Base-by-base conservation (phyloP, 2,329 filamentous ascomycete species). In the Pseudomassariella vexata region DNA sequence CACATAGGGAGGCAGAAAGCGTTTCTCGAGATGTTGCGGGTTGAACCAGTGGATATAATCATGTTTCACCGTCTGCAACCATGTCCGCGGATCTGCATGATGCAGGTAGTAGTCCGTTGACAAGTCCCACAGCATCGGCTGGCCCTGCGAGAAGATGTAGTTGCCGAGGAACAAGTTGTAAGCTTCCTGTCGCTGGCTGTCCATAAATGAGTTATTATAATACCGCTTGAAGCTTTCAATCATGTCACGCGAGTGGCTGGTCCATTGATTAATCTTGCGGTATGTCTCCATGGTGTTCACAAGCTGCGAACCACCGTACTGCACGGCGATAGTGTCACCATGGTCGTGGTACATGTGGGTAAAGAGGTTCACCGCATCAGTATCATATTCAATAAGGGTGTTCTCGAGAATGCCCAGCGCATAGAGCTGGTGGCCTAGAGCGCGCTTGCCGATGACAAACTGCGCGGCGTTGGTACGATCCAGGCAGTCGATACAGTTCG, bases 211-310 rank as follows among this genome's bases (percentile, higher is more conserved):
- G 53, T 98, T 98, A 62, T 96, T 95, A 59, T 98, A 98, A 57
- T 96, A 98, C 18, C 92, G 78, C 58, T 96, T 98, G 67, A 98
- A 95, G 56, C 87, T 95, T 62, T 98, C 92, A 15, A 98, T 89
- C 90, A 98, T 96, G 57, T 98, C 92, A 45, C 92, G 76, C 3
- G 90, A 95, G 56, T 95, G 88, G 48, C 87, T 95, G 16, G 88
- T 94, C 92, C 92, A 98, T 56, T 96, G 90, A 46, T 96, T 96
- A 56, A 95, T 94, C 61, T 96, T 96, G 36, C 92, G 84, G 57
- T 98, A 98, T 5, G 92, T 98, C 44, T 94, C 89, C 89, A 98
- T 96, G 0, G 92, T 98, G 55, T 98, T 98, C 48, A 98, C 92
- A 1, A 98, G 73, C 57, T 98, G 92, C 3, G 89, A 96, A 8